A percentile compares a stretch with the other conserved stretches of the same genome.
Evolutionary conservation across 805 yeast genomes (phyloP).

Genomic region (Wickerhamiella azymoides): DNA sequence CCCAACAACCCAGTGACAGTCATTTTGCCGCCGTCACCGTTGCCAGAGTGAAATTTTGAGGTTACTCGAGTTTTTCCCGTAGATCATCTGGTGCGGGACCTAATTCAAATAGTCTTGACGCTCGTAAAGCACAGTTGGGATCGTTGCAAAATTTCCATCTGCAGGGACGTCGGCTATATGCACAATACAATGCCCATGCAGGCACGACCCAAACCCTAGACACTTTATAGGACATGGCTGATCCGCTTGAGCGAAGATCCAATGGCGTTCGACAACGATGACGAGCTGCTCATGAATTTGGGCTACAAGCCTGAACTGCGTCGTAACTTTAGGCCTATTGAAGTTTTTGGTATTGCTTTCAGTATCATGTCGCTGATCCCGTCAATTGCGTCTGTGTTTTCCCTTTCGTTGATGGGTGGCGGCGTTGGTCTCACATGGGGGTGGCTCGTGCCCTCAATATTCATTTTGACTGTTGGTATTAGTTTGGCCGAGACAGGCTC

Average conservation of each 20-base stretch:
- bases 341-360: conserved; percentile 59
- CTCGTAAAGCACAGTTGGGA: too few species aligned
- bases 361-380: conserved; percentile 55
- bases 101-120: too few species aligned
- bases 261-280: conserved; percentile 15
- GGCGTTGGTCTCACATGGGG: conserved; percentile 61
- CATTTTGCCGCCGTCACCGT: not conserved
- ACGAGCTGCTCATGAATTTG: conserved; percentile 31
- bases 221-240: not conserved
- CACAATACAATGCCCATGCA: not conserved
- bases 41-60: not conserved
- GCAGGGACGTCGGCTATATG: not conserved
- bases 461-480: conserved; percentile 42
- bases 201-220: not conserved
- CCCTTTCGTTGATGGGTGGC: conserved; percentile 44
- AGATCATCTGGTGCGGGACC: too few species aligned
- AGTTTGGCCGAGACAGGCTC: conserved; percentile 55
- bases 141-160: too few species aligned
- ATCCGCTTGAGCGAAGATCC: not conserved
- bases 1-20: too few species aligned
- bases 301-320: conserved; percentile 59
- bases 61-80: too few species aligned
- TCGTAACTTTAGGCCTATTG: conserved; percentile 46
- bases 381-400: conserved; percentile 43
- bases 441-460: conserved; percentile 48